These are phyloP conservation scores for Dalbergia cultrata DNA, from an alignment of 306 rosid genomes.

Conservation along the genomic window DNA sequence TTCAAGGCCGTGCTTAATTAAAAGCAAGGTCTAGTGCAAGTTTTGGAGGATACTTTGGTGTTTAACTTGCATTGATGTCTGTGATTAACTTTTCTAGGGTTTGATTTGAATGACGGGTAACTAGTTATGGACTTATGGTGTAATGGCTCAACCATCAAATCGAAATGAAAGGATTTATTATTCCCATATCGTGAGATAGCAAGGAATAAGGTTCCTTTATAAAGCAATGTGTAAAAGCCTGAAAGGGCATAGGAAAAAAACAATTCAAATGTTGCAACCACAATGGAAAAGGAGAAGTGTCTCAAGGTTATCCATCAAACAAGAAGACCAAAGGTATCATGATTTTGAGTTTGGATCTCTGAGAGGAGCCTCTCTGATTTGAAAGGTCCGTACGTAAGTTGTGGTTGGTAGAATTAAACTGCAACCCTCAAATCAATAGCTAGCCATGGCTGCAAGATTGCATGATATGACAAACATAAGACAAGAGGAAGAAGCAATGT, in stretches of 20 bases:
- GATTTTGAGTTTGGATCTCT: slow-evolving; percentile 42
- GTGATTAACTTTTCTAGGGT: slow-evolving; percentile 46
- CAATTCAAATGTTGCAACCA: slow-evolving; percentile 52
- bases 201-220: slow-evolving; percentile 20
- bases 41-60: slow-evolving; percentile 40
- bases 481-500: background rate
- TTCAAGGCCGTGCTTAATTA: slow-evolving; percentile 38
- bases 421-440: slow-evolving; percentile 48
- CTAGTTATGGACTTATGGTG: slow-evolving; percentile 16
- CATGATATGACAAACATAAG: slow-evolving; percentile 49
- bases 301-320: slow-evolving; percentile 42
- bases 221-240: slow-evolving; percentile 36
- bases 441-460: slow-evolving; percentile 38
- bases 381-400: slow-evolving; percentile 45
- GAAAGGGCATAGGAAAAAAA: slow-evolving; percentile 39
- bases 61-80: slow-evolving; percentile 49
- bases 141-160: slow-evolving; percentile 69
- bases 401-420: slow-evolving; percentile 45
- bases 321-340: slow-evolving; percentile 15
- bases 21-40: slow-evolving; percentile 8
- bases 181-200: slow-evolving; percentile 30
- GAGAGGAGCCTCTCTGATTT: slow-evolving; percentile 40
- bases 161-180: slow-evolving; percentile 45
- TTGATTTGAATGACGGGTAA: slow-evolving; percentile 40
- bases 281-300: slow-evolving; percentile 36